phyloP scores from a whole-genome alignment of 2,329 filamentous ascomycete genomes.

The Monilinia aucupariae region DNA sequence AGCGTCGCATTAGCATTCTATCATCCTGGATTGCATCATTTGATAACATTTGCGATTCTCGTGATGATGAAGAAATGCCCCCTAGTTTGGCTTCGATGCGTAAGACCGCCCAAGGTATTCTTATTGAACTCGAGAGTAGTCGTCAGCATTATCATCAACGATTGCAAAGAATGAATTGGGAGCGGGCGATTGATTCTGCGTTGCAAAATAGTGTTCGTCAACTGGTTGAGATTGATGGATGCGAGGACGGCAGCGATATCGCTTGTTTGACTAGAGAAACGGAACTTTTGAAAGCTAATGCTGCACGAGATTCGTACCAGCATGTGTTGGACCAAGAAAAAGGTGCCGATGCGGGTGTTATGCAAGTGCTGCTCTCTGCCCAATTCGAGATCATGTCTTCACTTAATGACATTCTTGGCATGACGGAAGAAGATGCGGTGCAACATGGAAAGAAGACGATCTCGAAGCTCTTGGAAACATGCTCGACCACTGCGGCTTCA shows the following conservation, averaged over 20 bases:
- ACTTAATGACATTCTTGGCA: slow-evolving; percentile 71
- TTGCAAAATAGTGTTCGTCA: slow-evolving; percentile 79
- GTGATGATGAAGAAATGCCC: slow-evolving; percentile 65
- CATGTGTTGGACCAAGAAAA: slow-evolving; percentile 82
- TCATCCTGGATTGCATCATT: slow-evolving; percentile 92
- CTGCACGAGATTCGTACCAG: slow-evolving; percentile 70
- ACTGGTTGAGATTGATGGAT: slow-evolving; percentile 63
- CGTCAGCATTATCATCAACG: slow-evolving; percentile 85
- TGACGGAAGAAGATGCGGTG: slow-evolving; percentile 80
- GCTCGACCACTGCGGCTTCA: slow-evolving; percentile 68
- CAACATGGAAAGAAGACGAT: slow-evolving; percentile 73
- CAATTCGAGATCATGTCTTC: slow-evolving; percentile 89
- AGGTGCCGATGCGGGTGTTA: slow-evolving; percentile 66
- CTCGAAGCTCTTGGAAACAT: slow-evolving; percentile 69
- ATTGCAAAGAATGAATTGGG: slow-evolving; percentile 77
- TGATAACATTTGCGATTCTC: slow-evolving; percentile 69
- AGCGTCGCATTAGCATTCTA: slow-evolving; percentile 79
- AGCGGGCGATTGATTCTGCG: slow-evolving; percentile 79
- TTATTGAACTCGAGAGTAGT: slow-evolving; percentile 83
- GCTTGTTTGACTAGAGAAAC: slow-evolving; percentile 73
- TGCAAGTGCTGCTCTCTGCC: slow-evolving; percentile 79
- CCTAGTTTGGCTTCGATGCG: slow-evolving; percentile 68
- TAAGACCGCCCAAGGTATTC: slow-evolving; percentile 81
- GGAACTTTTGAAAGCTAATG: slow-evolving; percentile 77
- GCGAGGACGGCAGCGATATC: slow-evolving; percentile 62